Base-by-base conservation (phyloP, 148 eudicot genomes). In the Fagopyrum homotropicum region DNA sequence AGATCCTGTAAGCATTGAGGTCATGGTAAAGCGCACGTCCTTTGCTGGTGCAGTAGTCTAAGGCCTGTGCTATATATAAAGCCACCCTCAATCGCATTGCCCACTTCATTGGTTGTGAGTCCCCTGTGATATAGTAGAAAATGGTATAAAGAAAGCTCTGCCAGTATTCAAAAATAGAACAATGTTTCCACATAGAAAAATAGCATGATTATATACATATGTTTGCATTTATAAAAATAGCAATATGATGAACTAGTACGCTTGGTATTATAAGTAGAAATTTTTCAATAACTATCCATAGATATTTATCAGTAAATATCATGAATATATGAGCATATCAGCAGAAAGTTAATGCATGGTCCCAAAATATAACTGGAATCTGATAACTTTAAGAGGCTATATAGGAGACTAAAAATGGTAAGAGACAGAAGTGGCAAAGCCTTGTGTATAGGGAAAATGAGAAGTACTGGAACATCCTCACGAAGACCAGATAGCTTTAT, bases 31-130 rank as follows among this genome's bases (percentile, higher is more conserved):
- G 93, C 35, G 89, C 91, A 55, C 98, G 97, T 45, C 97, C 95
- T 73, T 87, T 88, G 80, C 73, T 90, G 12, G 93, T 94, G 82
- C 97, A 94, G 75, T 94, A 94, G 69, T 94, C 98, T 45, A 94
- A 83, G 74, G 98, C 98, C 82, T 91, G 86, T 59, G 96, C 97
- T 84, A 94, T 90, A 82, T 86, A 85, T 45, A 92, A 81, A 19
- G 98, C 97, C 78, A 94, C 98, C 84, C 97, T 86, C 79, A 94
- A 86, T 76, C 98, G 89, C 97, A 93, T 93, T 14, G 97, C 85
- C 98, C 97, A 93, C 84, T 84, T 91, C 97, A 93, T 89, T 76
- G 98, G 98, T 8, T 88, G 89, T 60, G 89, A 26, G 72, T 94
- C 98, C 98, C 98, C 98, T 94, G 82, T 70, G 48, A 69, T 75